These are phyloP conservation scores for Ramularia collo-cygni DNA, from an alignment of 2,329 filamentous ascomycete species.

Conservation along the genomic window DNA sequence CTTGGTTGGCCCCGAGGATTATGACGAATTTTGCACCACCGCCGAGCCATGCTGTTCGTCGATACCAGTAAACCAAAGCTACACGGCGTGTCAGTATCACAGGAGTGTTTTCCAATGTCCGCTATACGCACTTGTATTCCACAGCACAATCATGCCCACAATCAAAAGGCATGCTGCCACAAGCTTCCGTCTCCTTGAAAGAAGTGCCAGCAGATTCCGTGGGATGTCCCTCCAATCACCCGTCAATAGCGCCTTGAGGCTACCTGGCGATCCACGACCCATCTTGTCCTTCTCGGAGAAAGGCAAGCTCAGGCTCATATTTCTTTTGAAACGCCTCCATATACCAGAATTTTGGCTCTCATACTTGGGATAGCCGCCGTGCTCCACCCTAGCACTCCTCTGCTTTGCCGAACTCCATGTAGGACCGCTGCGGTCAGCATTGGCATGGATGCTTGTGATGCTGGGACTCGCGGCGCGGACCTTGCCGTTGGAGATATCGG, in stretches of 20 bases:
- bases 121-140: slow-evolving; percentile 21
- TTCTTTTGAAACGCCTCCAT: slow-evolving; percentile 76
- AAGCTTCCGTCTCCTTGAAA: slow-evolving; percentile 26
- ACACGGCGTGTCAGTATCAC: slow-evolving; percentile 22
- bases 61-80: slow-evolving; percentile 57
- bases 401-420: slow-evolving; percentile 80
- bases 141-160: slow-evolving; percentile 20
- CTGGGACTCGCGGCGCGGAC: slow-evolving; percentile 57
- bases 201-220: slow-evolving; percentile 20
- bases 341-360: slow-evolving; percentile 74
- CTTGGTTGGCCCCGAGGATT: slow-evolving; percentile 86
- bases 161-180: slow-evolving; percentile 21
- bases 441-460: slow-evolving; percentile 41
- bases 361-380: slow-evolving; percentile 66
- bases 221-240: slow-evolving; percentile 17
- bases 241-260: background rate
- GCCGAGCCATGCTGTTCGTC: slow-evolving; percentile 65
- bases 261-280: slow-evolving; percentile 41
- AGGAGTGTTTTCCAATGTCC: slow-evolving; percentile 1
- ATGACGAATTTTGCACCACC: slow-evolving; percentile 89
- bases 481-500: slow-evolving; percentile 46
- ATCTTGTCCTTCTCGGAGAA: slow-evolving; percentile 75
- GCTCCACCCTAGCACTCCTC: slow-evolving; percentile 60
- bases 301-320: slow-evolving; percentile 71
- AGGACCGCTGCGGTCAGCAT: slow-evolving; percentile 43